Evolutionary conservation across 2,329 filamentous ascomycete species (phyloP), one percentile per base, ranked within the genome.

Genomic region (Trichophyton equinum): DNA sequence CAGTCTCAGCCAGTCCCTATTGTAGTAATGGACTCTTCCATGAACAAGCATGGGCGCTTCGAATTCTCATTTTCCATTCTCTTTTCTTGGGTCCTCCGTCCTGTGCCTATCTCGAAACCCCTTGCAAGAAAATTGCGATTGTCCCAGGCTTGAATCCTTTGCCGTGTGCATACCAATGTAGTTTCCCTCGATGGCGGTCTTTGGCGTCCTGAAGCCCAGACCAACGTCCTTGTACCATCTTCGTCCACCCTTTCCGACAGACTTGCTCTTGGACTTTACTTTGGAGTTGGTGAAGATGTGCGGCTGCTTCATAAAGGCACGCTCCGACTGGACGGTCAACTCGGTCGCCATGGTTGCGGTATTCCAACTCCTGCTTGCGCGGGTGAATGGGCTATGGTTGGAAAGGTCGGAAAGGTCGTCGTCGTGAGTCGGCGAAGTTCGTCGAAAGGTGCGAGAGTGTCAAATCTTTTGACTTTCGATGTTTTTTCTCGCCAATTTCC

Each of bases 281-380:
- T 99, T 99, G 77, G 87, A 84, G 87, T 97, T 96, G 76, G 89
- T 86, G 89, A 97, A 99, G 85, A 99, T 96, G 82, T 99, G 94
- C 79, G 94, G 94, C 86, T 99, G 92, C 88, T 99, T 99, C 82
- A 97, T 94, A 89, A 89, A 99, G 85, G 94, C 94, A 84, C 94
- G 92, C 88, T 99, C 94, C 79, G 90, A 95, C 87, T 99, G 94
- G 81, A 99, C 94, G 79, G 91, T 95, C 83, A 96, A 85, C 85
- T 96, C 91, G 85, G 91, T 96, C 78, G 91, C 91, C 91, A 95
- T 96, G 79, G 77, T 85, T 82, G 80, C 81, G 75, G 75, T 76
- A 77, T 76, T 77, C 51, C 51, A 55, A 55, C 51, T 33, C 51
- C 51, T 55, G 51, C 20, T 71, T 71, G 58, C 68, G 68, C 65